Base-by-base conservation (phyloP, 1,284 basidiomycete species). In the Golubevia sp. region DNA sequence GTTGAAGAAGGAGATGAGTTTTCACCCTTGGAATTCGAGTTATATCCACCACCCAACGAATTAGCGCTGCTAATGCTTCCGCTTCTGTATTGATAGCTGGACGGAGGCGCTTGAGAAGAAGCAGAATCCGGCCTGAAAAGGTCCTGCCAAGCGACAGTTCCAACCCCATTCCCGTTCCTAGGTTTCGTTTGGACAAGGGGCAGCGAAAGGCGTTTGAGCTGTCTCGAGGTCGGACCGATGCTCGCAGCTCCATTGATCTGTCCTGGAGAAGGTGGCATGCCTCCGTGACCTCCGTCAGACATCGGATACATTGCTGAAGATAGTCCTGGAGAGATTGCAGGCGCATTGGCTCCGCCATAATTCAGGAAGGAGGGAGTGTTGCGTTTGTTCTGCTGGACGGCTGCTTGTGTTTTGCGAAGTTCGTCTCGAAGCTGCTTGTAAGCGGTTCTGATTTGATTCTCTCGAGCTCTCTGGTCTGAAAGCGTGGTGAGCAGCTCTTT, bases 391-490 rank as follows among this genome's bases (percentile, higher is more conserved):
- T 67, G 49, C 30, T 53, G 27, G 4, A 48, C 58, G 11, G 38
- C 38, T 15, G 27, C 52, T 49, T 74, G 73, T 2, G 63, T 58
- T 52, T 71, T 70, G 6, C 76, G 70, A 34, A 77, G 60, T 54
- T 78, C 74, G 38, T 76, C 74, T 20, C 74, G 74, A 5, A 76
- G 49, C 38, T 65, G 64, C 51, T 68, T 59, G 67, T 78, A 78
- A 0, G 76, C 76, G 13, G 57, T 67, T 7, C 73, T 64, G 58
- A 78, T 78, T 55, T 73, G 72, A 25, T 63, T 61, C 50, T 78
- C 76, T 5, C 76, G 50, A 2, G 65, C 34, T 23, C 68, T 62
- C 38, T 76, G 73, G 20, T 75, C 70, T 4, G 44, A 2, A 21
- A 77, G 56, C 49, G 73, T 64, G 3, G 55, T 49, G 2, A 63